Evolutionary conservation across 768 basidiomycete species (phyloP).

Genomic region (Mrakia hoshinonis): DNA sequence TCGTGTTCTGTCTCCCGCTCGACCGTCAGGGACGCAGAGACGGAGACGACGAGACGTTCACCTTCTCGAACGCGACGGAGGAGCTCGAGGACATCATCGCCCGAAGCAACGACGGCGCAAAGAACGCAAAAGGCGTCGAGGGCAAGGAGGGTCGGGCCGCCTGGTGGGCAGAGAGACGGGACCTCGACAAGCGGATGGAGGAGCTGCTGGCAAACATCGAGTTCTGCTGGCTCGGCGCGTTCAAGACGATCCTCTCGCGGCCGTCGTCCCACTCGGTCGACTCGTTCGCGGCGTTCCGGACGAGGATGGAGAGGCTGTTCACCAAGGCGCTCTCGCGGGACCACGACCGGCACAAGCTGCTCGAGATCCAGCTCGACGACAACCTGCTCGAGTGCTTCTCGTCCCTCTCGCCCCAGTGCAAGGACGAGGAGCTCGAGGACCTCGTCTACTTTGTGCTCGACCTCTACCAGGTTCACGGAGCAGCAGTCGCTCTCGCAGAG

Average conservation of each 20-base stretch:
- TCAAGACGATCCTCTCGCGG: constrained; percentile 57
- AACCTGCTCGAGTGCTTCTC: constrained; percentile 77
- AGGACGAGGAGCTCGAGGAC: constrained; percentile 92
- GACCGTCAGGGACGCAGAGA: constrained; percentile 66
- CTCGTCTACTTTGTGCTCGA: constrained; percentile 87
- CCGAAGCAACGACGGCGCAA: constrained; percentile 67
- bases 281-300: constrained; percentile 52
- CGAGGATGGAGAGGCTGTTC: constrained; percentile 66
- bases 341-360: constrained; percentile 53
- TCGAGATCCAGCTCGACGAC: constrained; percentile 51
- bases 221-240: constrained; percentile 92
- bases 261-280: constrained; percentile 45
- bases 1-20: constrained; percentile 82
- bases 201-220: constrained; percentile 76
- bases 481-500: constrained; percentile 79
- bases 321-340: constrained; percentile 48
- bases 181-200: constrained; percentile 66
- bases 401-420: constrained; percentile 66
- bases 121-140: constrained; percentile 61
- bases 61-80: constrained; percentile 60
- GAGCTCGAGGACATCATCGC: constrained; percentile 73
- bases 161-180: constrained; percentile 80
- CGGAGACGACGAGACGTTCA: constrained; percentile 55
- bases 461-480: constrained; percentile 85
- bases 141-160: constrained; percentile 53